Base-by-base conservation (phyloP, 768 basidiomycete species). In the Boletus reticuloceps region DNA sequence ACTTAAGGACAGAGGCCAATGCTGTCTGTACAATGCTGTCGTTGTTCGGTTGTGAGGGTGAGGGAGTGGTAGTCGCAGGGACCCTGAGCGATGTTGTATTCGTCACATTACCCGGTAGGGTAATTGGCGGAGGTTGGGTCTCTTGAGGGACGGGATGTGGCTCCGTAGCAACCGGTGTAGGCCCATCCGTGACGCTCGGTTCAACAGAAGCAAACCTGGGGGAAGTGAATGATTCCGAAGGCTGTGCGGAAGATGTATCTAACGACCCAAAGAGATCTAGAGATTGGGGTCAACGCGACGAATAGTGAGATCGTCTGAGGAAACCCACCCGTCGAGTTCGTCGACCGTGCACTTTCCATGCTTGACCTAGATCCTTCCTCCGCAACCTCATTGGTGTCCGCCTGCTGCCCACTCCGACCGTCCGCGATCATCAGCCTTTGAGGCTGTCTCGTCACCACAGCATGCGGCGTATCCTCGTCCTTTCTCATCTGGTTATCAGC, bases 361-460 rank as follows among this genome's bases (percentile, higher is more conserved):
- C 68, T 66, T 45, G 65, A 62, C 51, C 67, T 58, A 2, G 67
- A 65, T 34, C 72, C 77, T 47, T 81, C 79, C 48, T 80, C 77
- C 45, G 72, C 74, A 2, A 67, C 73, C 44, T 74, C 77, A 10
- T 64, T 64, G 22, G 69, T 65, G 4, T 75, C 69, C 4, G 64
- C 58, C 63, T 78, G 75, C 32, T 76, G 46, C 27, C 64, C 69
- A 72, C 58, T 72, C 54, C 65, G 66, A 1, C 69, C 73, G 56
- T 77, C 83, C 43, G 83, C 86, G 51, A 93, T 92, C 82, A 92
- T 79, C 36, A 93, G 69, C 39, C 89, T 72, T 46, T 82, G 75
- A 14, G 73, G 71, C 51, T 77, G 75, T 41, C 81, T 76, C 4
- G 79, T 78, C 7, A 84, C 73, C 3, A 83, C 80, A 27, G 77